Evolutionary conservation across 1,284 basidiomycete genomes (phyloP).

Genomic region (Gomphus sp.): DNA sequence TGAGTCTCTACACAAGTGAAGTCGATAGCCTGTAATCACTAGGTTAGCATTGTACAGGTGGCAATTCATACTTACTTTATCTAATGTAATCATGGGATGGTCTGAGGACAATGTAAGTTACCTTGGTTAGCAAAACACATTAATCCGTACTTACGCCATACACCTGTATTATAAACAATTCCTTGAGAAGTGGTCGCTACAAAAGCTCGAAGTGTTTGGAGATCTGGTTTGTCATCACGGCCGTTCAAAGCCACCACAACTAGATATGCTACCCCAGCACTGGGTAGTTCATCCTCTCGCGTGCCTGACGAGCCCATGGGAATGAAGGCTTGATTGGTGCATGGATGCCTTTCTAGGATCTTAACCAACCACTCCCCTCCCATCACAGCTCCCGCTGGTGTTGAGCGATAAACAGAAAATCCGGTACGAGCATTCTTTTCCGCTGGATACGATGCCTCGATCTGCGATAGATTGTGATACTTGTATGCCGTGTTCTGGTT

Average conservation of each 20-base stretch:
- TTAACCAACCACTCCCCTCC: slow-evolving; percentile 46
- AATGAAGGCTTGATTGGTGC: slow-evolving; percentile 82
- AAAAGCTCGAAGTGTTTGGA: slow-evolving; percentile 71
- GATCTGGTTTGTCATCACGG: slow-evolving; percentile 64
- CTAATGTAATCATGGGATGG: slow-evolving; percentile 76
- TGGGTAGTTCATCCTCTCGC: slow-evolving; percentile 34
- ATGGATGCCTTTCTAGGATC: slow-evolving; percentile 67
- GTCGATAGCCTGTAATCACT: slow-evolving; percentile 50
- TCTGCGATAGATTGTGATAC: slow-evolving; percentile 76
- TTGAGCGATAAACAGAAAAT: slow-evolving; percentile 69
- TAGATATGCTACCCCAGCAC: slow-evolving; percentile 55
- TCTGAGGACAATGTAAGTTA: slow-evolving; percentile 33
- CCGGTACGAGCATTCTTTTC: slow-evolving; percentile 47
- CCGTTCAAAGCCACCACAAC: slow-evolving; percentile 80
- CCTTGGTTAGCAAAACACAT: not conserved
- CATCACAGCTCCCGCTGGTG: slow-evolving; percentile 39
- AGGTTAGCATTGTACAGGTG: not conserved
- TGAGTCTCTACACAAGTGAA: slow-evolving; percentile 81
- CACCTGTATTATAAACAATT: slow-evolving; percentile 68
- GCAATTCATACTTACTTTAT: slow-evolving; percentile 40
- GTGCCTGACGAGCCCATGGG: slow-evolving; percentile 59
- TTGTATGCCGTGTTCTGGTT: slow-evolving; percentile 87
- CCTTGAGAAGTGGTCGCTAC: slow-evolving; percentile 73
- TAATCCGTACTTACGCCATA: slow-evolving; percentile 70
- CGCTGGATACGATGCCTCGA: slow-evolving; percentile 55